Evolutionary conservation across 805 yeast genomes (phyloP), one percentile per base, ranked within the genome.

Genomic region (Blastobotrys robertii): DNA sequence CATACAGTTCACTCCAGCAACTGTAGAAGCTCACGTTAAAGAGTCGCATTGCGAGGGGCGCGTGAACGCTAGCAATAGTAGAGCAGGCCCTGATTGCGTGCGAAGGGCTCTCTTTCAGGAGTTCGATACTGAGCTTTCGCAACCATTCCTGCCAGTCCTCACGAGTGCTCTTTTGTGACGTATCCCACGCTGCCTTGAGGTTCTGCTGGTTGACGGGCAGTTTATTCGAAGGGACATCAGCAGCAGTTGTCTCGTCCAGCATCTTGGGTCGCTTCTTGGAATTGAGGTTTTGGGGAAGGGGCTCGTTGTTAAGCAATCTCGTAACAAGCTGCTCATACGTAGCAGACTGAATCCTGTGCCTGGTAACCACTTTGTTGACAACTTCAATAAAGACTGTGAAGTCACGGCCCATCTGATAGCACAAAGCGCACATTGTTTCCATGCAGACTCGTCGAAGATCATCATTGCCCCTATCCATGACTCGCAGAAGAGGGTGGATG

Each of bases 81-180:
- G 94, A 83, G 59, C 98, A 92, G 0, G 97, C 95, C 50, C 97
- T 72, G 34, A 92, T 69, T 1, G 97, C 94, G 54, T 84, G 95
- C 0, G 96, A 85, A 2, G 99, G 96, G 29, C 95, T 84, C 58
- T 88, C 95, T 52, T 84, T 85, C 50, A 92, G 66, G 30, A 92
- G 62, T 56, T 87, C 96, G 40, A 86, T 82, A 52, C 92, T 79
- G 39, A 92, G 68, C 45, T 92, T 70, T 46, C 94, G 75, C 50
- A 87, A 78, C 99, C 99, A 92, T 57, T 92, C 97, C 53, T 84
- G 90, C 98, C 98, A 92, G 52, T 92, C 98, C 53, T 88, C 97
- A 52, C 80, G 79, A 0, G 97, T 85, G 41, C 94, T 74, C 50
- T 90, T 76, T 50, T 85, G 90, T 15, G 84, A 76, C 19, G 95